phyloP scores from a whole-genome alignment of 495 filamentous ascomycete genomes.

The Penicillium simplicissimum region DNA sequence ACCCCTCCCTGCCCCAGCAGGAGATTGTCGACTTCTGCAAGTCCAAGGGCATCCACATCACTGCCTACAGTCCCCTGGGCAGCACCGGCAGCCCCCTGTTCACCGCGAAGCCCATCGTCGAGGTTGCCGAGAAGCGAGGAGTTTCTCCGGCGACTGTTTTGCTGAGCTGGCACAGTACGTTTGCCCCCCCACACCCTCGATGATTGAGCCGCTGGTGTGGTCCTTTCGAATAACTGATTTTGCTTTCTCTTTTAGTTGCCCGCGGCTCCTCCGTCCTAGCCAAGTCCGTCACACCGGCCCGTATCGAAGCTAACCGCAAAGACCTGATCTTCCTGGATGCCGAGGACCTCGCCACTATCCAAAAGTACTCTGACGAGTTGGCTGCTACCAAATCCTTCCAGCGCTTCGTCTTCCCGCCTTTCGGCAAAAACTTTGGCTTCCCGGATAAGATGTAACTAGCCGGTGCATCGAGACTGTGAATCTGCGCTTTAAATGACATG shows the following conservation, averaged over 20 bases:
- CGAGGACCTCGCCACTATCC: slow-evolving; percentile 64
- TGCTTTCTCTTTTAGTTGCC: slow-evolving; percentile 50
- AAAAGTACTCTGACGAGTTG: slow-evolving; percentile 59
- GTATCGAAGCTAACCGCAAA: slow-evolving; percentile 70
- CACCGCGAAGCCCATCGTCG: slow-evolving; percentile 64
- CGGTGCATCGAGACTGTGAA: neutral
- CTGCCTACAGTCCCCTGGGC: slow-evolving; percentile 75
- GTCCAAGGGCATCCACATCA: slow-evolving; percentile 71
- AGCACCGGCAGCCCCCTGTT: slow-evolving; percentile 76
- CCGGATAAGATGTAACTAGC: slow-evolving; percentile 60
- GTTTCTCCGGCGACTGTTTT: slow-evolving; percentile 64
- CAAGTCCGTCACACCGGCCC: slow-evolving; percentile 73
- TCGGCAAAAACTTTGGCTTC: slow-evolving; percentile 76
- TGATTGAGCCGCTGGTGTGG: no score
- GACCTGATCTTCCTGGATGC: slow-evolving; percentile 66
- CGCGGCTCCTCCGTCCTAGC: slow-evolving; percentile 73
- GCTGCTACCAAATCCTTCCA: slow-evolving; percentile 60
- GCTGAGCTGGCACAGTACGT: slow-evolving; percentile 73
- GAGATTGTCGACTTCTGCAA: slow-evolving; percentile 78
- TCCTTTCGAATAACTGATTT: neutral
- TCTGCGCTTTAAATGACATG: neutral
- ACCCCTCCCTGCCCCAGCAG: slow-evolving; percentile 75
- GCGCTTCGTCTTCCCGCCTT: slow-evolving; percentile 77
- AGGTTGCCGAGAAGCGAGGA: slow-evolving; percentile 68
- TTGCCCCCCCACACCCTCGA: no score